Conservation (phyloP, 2,329 filamentous ascomycete species). For the Penicillium corylophilum region DNA sequence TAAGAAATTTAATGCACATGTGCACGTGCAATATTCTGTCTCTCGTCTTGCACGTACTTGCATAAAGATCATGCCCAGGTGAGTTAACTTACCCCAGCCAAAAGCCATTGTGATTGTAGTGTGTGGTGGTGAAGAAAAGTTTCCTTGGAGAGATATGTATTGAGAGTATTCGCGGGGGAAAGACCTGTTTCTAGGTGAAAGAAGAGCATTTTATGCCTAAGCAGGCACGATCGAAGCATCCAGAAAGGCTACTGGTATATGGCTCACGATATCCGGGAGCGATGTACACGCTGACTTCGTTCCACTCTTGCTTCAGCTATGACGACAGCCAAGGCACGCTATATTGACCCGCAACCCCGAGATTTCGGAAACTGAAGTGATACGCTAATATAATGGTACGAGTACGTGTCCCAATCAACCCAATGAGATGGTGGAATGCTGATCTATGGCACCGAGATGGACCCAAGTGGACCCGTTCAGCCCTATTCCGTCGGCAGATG, state of each 20-base stretch:
- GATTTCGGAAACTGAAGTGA: background rate
- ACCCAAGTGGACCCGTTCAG: conserved; percentile 15
- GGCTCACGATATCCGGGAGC: conserved; percentile 6
- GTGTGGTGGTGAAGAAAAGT: conserved; percentile 2
- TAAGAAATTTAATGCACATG: background rate
- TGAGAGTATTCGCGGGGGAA: conserved; percentile 1
- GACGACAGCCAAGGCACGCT: background rate
- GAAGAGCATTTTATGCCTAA: conserved; percentile 18
- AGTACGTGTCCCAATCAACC: conserved; percentile 16
- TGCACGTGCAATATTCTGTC: background rate
- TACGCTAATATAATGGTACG: conserved; percentile 1
- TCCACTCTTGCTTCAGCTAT: background rate
- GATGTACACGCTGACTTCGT: background rate
- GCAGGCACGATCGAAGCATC: conserved; percentile 9
- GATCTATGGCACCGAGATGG: conserved; percentile 13
- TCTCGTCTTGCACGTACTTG: background rate
- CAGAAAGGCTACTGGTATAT: conserved; percentile 15
- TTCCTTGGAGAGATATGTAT: background rate
- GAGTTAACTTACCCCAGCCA: conserved; percentile 33
- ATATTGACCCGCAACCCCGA: background rate
- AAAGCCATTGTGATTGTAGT: conserved; percentile 33
- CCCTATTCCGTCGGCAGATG: conserved; percentile 16
- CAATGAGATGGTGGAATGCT: conserved; percentile 9
- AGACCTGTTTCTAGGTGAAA: background rate
- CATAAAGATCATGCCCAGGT: background rate